Percentiles rank a stretch among this genome's conserved stretches.
phyloP scores from a whole-genome alignment of 805 yeast genomes.

The Nakazawaea ambrosiae region DNA sequence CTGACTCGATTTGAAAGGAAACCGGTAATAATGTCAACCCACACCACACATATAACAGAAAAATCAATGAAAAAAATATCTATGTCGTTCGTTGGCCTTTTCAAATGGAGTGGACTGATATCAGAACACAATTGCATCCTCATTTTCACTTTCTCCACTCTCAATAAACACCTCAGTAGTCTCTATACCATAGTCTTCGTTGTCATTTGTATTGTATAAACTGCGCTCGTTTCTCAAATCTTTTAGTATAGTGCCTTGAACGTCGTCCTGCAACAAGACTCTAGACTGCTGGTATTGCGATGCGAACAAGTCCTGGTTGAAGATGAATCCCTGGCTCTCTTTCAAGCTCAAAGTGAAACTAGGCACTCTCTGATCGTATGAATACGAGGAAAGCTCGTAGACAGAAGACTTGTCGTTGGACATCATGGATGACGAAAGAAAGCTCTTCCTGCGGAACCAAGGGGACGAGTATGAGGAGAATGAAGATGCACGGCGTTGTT shows the following conservation, averaged over 20 bases:
- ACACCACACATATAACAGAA: too few relatives aligned
- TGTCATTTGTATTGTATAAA: not conserved
- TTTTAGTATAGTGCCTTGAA: slow-evolving; percentile 14
- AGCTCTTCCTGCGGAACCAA: slow-evolving; percentile 48
- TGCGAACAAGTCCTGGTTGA: slow-evolving; percentile 76
- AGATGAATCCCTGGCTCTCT: slow-evolving; percentile 67
- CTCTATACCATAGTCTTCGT: slow-evolving; percentile 9
- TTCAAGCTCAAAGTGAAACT: slow-evolving; percentile 38
- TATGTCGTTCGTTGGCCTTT: too few relatives aligned
- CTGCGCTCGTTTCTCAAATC: slow-evolving; percentile 6
- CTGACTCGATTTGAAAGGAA: too few relatives aligned
- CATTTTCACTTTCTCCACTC: slow-evolving; percentile 8
- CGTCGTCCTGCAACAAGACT: slow-evolving; percentile 29
- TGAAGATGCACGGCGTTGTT: slow-evolving; percentile 17
- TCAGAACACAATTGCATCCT: slow-evolving; percentile 1
- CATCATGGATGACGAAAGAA: slow-evolving; percentile 51
- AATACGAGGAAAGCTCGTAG: slow-evolving; percentile 35
- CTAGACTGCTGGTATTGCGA: slow-evolving; percentile 56
- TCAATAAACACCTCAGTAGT: slow-evolving; percentile 10
- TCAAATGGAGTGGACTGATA: too few relatives aligned
- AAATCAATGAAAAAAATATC: too few relatives aligned
- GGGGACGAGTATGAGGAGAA: slow-evolving; percentile 38
- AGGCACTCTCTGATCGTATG: slow-evolving; percentile 20
- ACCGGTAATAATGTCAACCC: too few relatives aligned
- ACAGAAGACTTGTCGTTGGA: slow-evolving; percentile 47